Evolutionary conservation across 108 stramenopile genomes (phyloP), one percentile per base, ranked within the genome.

Genomic region (Ochromonas danica): DNA sequence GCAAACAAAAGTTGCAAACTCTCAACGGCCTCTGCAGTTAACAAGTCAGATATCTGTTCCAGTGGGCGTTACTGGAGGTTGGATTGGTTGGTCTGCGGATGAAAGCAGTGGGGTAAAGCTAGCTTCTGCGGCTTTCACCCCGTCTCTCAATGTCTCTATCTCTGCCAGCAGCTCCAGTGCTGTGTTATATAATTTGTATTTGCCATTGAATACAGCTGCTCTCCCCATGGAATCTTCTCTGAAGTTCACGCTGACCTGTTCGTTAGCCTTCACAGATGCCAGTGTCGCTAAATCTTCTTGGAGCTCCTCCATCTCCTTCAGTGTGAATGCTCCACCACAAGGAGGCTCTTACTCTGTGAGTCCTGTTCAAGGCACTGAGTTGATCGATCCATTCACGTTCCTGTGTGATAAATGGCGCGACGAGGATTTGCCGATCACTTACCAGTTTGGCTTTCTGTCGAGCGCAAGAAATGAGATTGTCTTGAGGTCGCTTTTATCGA

Each of bases 311-410:
- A 75, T 75, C 17, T 6, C 45, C 51, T 6, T 75, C 17, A 31
- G 14, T 10, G 51, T 60, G 6, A 75, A 75, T 25, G 10, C 3
- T 33, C 72, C 72, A 10, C 72, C 72, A 10, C 14, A 60, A 14
- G 14, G 14, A 28, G 72, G 72, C 25, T 36, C 3, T 41, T 75
- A 35, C 31, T 3, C 6, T 6, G 40, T 75, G 28, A 41, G 14
- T 27, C 72, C 72, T 36, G 10, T 6, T 38, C 6, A 17, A 6
- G 72, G 72, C 36, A 25, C 25, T 31, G 72, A 27, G 40, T 36
- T 75, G 72, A 75, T 10, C 6, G 72, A 75, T 25, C 43, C 14
- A 33, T 75, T 75, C 51, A 27, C 31, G 31, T 75, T 75, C 31
- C 14, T 33, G 36, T 17, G n/a, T 14, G 22, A 10, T 31, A 17